Base-by-base conservation (phyloP, 495 filamentous ascomycete genomes). In the Lepraria neglecta region DNA sequence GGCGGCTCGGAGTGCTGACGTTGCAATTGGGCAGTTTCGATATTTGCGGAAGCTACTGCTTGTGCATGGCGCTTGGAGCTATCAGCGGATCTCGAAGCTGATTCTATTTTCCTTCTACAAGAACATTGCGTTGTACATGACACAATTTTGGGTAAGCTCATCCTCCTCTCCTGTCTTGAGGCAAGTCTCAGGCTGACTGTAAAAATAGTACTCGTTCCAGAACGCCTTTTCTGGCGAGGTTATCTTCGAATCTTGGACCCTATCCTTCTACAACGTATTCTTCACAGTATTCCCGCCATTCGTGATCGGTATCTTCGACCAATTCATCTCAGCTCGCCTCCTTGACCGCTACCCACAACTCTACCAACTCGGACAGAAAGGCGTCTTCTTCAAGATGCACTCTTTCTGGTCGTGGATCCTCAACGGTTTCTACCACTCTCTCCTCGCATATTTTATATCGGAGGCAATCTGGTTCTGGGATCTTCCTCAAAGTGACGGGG, bases 91-190 rank as follows among this genome's bases (percentile, higher is more conserved):
- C 68, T 90, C 87, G 80, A 95, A 92, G 71, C 88, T 94, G 38
- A 97, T 99, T 65, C 74, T 99, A 47, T 99, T 97, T 74, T 97
- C 94, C 1, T 99, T 96, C 71, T 99, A 99, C 79, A 99, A 99
- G 79, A 99, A 99, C 75, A 96, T 97, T 65, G 87, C 91, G 3
- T 78, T 99, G 47, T 97, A 96, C 75, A 94, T 97, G 86, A 99
- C 95, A 67, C 95, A 99, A 72, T 99, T 99, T 73, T 99, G 95
- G 92, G 86, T 89, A 76, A 75, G 85, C 74, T 33, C n/a, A 40
- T 52, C 38, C 30, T 48, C 17, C 45, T 33, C 27, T n/a, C 52
- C 35, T 46, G 62, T 30, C 28, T n/a, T 40, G 64, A 52, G 56
- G 57, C 19, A 24, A 12, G 28, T 38, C 6, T 50, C 55, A 47